Evolutionary conservation across 2,329 filamentous ascomycete genomes (phyloP), one percentile per base, ranked within the genome.

Genomic region (Aspergillus arachidicola): DNA sequence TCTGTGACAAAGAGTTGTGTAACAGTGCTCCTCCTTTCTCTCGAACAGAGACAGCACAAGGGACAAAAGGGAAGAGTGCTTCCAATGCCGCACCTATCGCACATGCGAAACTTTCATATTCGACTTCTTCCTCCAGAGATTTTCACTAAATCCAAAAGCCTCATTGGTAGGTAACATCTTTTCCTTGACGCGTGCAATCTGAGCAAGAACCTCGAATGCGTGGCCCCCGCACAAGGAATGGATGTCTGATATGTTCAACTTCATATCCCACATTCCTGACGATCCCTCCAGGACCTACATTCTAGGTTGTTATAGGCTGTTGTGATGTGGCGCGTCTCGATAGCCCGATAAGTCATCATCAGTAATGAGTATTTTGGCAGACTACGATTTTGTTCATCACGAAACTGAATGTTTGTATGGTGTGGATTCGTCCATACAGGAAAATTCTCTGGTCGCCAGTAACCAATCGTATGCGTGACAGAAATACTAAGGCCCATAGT

Each of bases 151-250:
- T 46, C 79, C 71, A 64, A 85, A 81, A n/a, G 76, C 78, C 72
- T 86, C 83, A 67, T 79, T 83, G 43, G 81, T 72, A 1, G 84
- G 81, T 64, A 86, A 85, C 50, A 78, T 78, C 67, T 82, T 85
- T 69, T 80, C 82, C 65, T 85, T 83, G 45, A 82, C 70, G 64
- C 75, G 75, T 63, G 76, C 64, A 63, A 78, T 75, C 59, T 72
- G 74, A 50, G 69, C 63, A 63, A 80, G 73, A 69, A 77, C 75
- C 59, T 75, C 71, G 12, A 75, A 66, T 57, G 77, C 77, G 60
- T 78, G 69, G 55, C 69, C 67, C 65, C 72, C 73, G 56, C 68
- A 66, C 61, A 79, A 72, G 63, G 75, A 75, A 76, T 79, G 74
- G 59, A 79, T 77, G 68, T 77, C 74, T 62, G 73, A 73, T 65